Evolutionary conservation across 1,284 basidiomycete genomes (phyloP).

Genomic region (Cutaneotrichosporon spelunceum): DNA sequence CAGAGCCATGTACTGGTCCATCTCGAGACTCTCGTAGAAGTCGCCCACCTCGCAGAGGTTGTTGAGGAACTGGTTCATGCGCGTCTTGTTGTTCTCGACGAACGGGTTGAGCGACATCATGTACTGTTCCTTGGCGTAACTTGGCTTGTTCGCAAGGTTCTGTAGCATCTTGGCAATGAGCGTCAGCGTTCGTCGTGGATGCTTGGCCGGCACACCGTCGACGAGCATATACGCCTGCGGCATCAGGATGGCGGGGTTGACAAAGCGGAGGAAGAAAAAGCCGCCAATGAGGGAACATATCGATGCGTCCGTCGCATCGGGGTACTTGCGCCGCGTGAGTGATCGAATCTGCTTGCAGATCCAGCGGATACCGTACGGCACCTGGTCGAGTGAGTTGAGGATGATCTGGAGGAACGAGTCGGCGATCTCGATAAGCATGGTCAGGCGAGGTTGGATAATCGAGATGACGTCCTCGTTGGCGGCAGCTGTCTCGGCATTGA

Average conservation of each 20-base stretch:
- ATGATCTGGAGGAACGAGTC: constrained; percentile 97
- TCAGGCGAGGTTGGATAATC: constrained; percentile 90
- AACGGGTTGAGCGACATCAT: constrained; percentile 99
- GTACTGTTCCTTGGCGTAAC: constrained; percentile 94
- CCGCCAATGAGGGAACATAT: constrained; percentile 98
- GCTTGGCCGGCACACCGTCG: constrained; percentile 93
- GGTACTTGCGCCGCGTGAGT: constrained; percentile 95
- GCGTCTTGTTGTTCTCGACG: constrained; percentile 94
- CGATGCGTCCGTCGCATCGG: constrained; percentile 93
- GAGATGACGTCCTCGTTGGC: constrained; percentile 93
- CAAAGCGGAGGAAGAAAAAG: constrained; percentile 99
- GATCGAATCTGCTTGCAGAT: constrained; percentile 99
- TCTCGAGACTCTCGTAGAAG: constrained; percentile 98
- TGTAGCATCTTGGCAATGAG: constrained; percentile 99
- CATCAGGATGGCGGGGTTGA: constrained; percentile 99
- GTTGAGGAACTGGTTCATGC: constrained; percentile 96
- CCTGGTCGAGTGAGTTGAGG: constrained; percentile 94
- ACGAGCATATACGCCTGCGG: constrained; percentile 99
- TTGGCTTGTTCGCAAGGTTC: constrained; percentile 98
- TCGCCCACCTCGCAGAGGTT: constrained; percentile 96
- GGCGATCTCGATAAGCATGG: constrained; percentile 99
- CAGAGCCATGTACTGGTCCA: constrained; percentile 99
- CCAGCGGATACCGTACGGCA: constrained; percentile 98
- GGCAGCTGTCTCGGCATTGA: constrained; percentile 87
- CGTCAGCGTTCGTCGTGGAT: constrained; percentile 91